Conservation (phyloP, 2,329 filamentous ascomycete genomes). For the Neonectria coccinea region DNA sequence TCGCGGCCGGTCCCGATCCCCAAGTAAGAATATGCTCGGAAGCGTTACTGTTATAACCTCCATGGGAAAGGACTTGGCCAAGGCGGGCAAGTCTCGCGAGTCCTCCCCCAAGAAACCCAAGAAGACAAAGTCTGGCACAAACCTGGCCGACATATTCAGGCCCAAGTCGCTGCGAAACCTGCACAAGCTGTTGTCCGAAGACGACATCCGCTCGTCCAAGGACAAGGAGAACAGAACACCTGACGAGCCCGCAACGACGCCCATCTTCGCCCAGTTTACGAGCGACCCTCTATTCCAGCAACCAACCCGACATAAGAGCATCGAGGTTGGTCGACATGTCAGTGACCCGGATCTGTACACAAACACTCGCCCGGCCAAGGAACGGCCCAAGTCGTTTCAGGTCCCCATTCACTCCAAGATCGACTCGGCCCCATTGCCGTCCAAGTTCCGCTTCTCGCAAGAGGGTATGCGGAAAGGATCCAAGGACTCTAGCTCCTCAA, state of each 20-base stretch:
- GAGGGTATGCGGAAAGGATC: conserved; percentile 41
- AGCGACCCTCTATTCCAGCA: conserved; percentile 43
- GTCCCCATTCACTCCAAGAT: conserved; percentile 43
- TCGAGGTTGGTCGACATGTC: conserved; percentile 39
- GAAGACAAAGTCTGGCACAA: conserved; percentile 86
- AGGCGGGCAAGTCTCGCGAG: conserved; percentile 57
- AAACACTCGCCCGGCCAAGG: conserved; percentile 49
- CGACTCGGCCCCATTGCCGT: conserved; percentile 39
- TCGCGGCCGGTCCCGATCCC: conserved; percentile 54
- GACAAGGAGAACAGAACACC: conserved; percentile 89
- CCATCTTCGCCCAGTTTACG: conserved; percentile 84
- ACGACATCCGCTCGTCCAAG: conserved; percentile 63
- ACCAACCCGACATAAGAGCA: conserved; percentile 40
- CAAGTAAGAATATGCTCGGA: conserved; percentile 57
- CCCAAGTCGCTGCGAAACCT: conserved; percentile 79
- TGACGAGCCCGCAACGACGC: conserved; percentile 61
- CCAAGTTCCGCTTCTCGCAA: conserved; percentile 38
- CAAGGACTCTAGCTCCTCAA: conserved; percentile 45
- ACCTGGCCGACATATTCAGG: conserved; percentile 81
- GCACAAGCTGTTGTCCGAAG: conserved; percentile 65
- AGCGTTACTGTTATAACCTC: conserved; percentile 59
- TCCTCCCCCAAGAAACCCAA: conserved; percentile 72
- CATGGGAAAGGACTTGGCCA: conserved; percentile 52
- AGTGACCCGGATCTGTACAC: conserved; percentile 38
- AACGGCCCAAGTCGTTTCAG: conserved; percentile 65